Percentiles rank a stretch among this genome's conserved stretches.
phyloP scores from a whole-genome alignment of 768 basidiomycete genomes.

The Macrocybe gigantea region DNA sequence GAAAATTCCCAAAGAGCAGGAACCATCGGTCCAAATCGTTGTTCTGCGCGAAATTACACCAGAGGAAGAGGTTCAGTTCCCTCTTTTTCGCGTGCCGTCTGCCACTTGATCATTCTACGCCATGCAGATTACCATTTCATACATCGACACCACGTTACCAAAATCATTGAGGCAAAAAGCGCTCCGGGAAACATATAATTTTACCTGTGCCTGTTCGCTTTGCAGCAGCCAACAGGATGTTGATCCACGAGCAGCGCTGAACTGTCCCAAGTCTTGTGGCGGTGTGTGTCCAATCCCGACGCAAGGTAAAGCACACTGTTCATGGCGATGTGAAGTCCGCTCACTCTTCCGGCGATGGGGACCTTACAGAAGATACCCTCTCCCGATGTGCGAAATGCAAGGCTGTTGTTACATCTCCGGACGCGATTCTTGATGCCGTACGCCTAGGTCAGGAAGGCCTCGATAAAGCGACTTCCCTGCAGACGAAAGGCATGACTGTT shows the following conservation, averaged over 20 bases:
- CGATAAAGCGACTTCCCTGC: slow-evolving; percentile 61
- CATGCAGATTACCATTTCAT: slow-evolving; percentile 69
- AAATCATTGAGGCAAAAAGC: slow-evolving; percentile 42
- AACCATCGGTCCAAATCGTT: slow-evolving; percentile 68
- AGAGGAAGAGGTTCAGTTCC: slow-evolving; percentile 60
- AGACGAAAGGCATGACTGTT: slow-evolving; percentile 48
- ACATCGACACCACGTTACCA: slow-evolving; percentile 81
- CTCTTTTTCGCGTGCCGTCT: background rate
- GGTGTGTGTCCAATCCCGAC: slow-evolving; percentile 55
- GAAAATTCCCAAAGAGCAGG: slow-evolving; percentile 25
- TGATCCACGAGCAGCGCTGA: slow-evolving; percentile 66
- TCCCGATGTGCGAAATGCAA: slow-evolving; percentile 54
- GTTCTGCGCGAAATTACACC: slow-evolving; percentile 57
- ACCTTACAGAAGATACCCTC: slow-evolving; percentile 36
- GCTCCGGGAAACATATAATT: slow-evolving; percentile 72
- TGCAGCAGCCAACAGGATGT: slow-evolving; percentile 33
- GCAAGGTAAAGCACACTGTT: slow-evolving; percentile 38
- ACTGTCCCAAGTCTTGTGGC: slow-evolving; percentile 66
- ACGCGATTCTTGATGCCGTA: slow-evolving; percentile 55
- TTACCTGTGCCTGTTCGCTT: slow-evolving; percentile 62
- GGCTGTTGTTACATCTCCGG: slow-evolving; percentile 38
- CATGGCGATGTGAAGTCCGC: too few species aligned
- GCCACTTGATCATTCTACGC: background rate
- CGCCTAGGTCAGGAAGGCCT: slow-evolving; percentile 71
- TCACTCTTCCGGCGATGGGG: background rate